These are phyloP conservation scores for Fusarium ambrosium DNA, from an alignment of 2,329 filamentous ascomycete species.

Conservation along the genomic window DNA sequence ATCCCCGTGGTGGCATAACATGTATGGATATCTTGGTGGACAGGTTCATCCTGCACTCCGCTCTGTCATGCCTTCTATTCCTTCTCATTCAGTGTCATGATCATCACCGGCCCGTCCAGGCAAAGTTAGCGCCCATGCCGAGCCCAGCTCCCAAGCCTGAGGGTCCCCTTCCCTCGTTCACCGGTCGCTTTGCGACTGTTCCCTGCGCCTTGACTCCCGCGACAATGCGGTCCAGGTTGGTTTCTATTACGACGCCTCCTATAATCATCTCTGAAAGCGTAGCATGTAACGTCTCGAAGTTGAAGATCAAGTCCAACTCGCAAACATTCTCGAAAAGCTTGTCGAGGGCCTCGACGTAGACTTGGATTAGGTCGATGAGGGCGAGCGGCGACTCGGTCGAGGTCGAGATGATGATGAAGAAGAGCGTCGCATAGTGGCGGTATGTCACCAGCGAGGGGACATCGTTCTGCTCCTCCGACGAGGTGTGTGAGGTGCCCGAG, in stretches of 20 bases:
- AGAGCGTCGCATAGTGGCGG: slow-evolving; percentile 97
- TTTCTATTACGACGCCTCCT: slow-evolving; percentile 94
- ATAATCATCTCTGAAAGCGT: slow-evolving; percentile 94
- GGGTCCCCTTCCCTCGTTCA: slow-evolving; percentile 73
- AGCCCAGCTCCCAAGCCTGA: slow-evolving; percentile 63
- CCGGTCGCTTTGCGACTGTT: slow-evolving; percentile 81
- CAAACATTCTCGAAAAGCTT: slow-evolving; percentile 98
- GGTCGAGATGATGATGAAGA: slow-evolving; percentile 98
- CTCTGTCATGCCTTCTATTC: slow-evolving; percentile 22
- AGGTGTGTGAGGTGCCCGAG: slow-evolving; percentile 74
- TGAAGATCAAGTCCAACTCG: slow-evolving; percentile 98
- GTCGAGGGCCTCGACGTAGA: slow-evolving; percentile 96
- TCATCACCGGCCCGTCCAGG: slow-evolving; percentile 62
- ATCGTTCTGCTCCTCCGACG: slow-evolving; percentile 81
- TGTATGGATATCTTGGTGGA: slow-evolving; percentile 44
- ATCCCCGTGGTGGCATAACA: slow-evolving; percentile 38
- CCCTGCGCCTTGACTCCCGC: slow-evolving; percentile 84
- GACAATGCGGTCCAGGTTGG: slow-evolving; percentile 88
- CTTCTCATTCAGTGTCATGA: slow-evolving; percentile 18
- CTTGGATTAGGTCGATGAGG: slow-evolving; percentile 95
- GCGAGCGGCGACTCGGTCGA: slow-evolving; percentile 96
- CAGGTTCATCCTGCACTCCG: slow-evolving; percentile 35
- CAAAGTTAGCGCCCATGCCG: slow-evolving; percentile 70
- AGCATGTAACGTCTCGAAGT: slow-evolving; percentile 96
- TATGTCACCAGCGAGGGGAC: slow-evolving; percentile 96